Base-by-base conservation (phyloP, 2,329 filamentous ascomycete genomes). In the Pseudogymnoascus pannorum region DNA sequence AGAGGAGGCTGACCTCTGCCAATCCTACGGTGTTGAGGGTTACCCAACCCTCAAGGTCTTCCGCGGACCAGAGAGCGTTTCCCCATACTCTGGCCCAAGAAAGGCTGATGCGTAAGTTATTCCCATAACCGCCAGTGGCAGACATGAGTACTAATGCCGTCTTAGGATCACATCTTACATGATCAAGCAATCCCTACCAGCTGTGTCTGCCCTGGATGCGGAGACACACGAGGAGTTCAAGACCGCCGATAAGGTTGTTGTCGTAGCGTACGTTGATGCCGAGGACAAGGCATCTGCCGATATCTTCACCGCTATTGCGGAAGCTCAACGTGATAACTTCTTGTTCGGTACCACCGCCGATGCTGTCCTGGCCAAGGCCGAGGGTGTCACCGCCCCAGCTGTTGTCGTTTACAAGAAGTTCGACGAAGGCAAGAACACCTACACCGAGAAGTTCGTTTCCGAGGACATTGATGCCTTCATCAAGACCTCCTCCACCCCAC, bases 31-130 rank as follows among this genome's bases (percentile, higher is more conserved):
- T 65, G 92, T 99, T 44, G 92, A 97, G 82, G 94, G 94, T 67
- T 99, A 99, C 83, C 94, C 94, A 65, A 99, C 94, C 68, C 86
- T 99, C 74, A 99, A 97, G 87, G 86, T 99, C 78, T 99, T 99
- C 92, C 91, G 93, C 71, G 93, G 94, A 69, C 77, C 79, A 44
- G 91, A 97, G 9, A 91, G 88, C 74, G 78, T 91, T 74, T 81
- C 84, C 67, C 88, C 92, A 66, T 99, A 99, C 80, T 81, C 82
- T 70, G 94, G 94, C 73, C 88, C 91, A 77, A 86, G 94, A 76
- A 96, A 97, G 82, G 87, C 92, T 67, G 86, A 85, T 76, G 82
- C 81, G 84, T 86, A 77, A 77, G 83, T 79, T 38, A 51, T 60
- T 22, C 2, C 16, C 5, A 14, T 9, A 26, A 22, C n/a, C 24